Conservation (phyloP, 1,284 basidiomycete species). For the Heterobasidion occidentale region DNA sequence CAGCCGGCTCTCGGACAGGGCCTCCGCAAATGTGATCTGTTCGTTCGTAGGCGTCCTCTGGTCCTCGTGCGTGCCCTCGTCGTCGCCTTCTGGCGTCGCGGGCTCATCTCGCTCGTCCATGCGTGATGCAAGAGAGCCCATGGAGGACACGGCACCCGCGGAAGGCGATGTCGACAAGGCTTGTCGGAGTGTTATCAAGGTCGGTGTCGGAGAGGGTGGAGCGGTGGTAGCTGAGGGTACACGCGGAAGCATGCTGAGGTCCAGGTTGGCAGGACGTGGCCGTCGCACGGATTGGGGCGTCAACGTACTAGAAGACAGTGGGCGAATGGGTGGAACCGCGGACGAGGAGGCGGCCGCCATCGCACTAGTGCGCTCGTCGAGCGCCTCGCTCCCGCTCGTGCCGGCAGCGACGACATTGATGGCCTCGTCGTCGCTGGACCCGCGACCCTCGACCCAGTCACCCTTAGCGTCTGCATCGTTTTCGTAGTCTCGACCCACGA, state of each 20-base stretch:
- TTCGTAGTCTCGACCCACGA: conserved; percentile 17
- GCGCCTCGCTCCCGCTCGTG: conserved; percentile 65
- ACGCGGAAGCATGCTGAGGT: conserved; percentile 39
- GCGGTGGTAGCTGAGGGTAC: conserved; percentile 29
- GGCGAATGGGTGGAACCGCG: conserved; percentile 10
- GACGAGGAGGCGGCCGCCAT: conserved; percentile 27
- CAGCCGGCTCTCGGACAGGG: conserved; percentile 67
- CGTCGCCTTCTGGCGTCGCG: conserved; percentile 26
- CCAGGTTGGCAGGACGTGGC: conserved; percentile 56
- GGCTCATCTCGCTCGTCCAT: conserved; percentile 3
- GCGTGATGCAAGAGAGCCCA: conserved; percentile 3
- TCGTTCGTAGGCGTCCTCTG: conserved; percentile 37
- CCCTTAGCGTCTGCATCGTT: conserved; percentile 44
- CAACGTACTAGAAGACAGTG: conserved; percentile 17
- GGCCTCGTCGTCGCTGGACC: conserved; percentile 73
- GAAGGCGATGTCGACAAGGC: conserved; percentile 29
- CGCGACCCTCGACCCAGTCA: conserved; percentile 48
- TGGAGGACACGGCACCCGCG: conserved; percentile 10
- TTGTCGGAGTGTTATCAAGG: conserved; percentile 55
- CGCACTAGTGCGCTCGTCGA: conserved; percentile 76
- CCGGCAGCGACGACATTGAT: conserved; percentile 73
- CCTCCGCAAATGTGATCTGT: conserved; percentile 62
- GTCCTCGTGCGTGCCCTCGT: conserved; percentile 38
- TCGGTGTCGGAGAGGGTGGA: conserved; percentile 53
- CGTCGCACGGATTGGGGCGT: conserved; percentile 30